Percentiles rank a stretch among this genome's conserved stretches.
These are phyloP conservation scores for Colletotrichum plurivorum DNA, from an alignment of 2,329 filamentous ascomycete species.

Conservation along the genomic window DNA sequence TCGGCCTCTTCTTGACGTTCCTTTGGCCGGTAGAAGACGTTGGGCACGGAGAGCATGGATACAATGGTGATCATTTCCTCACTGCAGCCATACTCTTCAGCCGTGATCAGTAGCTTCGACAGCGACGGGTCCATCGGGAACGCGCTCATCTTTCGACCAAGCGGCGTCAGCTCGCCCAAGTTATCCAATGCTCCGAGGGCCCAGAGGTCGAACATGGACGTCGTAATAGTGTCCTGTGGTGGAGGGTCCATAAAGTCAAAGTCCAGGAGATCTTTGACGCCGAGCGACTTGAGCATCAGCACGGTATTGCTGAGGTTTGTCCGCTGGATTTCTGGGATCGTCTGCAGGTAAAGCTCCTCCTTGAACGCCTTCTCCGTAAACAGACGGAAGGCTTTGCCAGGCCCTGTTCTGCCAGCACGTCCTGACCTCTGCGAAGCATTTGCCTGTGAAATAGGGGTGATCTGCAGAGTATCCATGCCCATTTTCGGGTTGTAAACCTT, in stretches of 20 bases:
- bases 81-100: slow-evolving; percentile 90
- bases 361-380: slow-evolving; percentile 96
- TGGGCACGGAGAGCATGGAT: slow-evolving; percentile 96
- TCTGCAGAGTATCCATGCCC: slow-evolving; percentile 99
- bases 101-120: slow-evolving; percentile 93
- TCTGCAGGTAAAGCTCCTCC: slow-evolving; percentile 96
- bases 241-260: slow-evolving; percentile 99
- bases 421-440: slow-evolving; percentile 95
- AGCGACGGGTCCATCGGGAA: slow-evolving; percentile 99
- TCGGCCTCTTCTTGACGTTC: slow-evolving; percentile 98
- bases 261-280: slow-evolving; percentile 93
- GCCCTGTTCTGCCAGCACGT: slow-evolving; percentile 92
- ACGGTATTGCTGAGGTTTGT: slow-evolving; percentile 98
- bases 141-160: slow-evolving; percentile 94
- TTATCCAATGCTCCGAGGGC: slow-evolving; percentile 94
- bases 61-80: slow-evolving; percentile 99
- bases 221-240: slow-evolving; percentile 97
- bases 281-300: slow-evolving; percentile 91
- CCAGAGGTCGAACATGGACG: slow-evolving; percentile 97
- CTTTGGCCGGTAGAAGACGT: slow-evolving; percentile 96
- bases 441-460: slow-evolving; percentile 97
- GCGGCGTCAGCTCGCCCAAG: slow-evolving; percentile 87
- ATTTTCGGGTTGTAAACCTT: slow-evolving; percentile 99
- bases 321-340: slow-evolving; percentile 96
- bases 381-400: slow-evolving; percentile 93